A percentile compares a stretch with the other conserved stretches of the same genome.
These are phyloP conservation scores for Vanderwaltozyma polyspora DNA, from an alignment of 805 yeast genomes.

Conservation along the genomic window DNA sequence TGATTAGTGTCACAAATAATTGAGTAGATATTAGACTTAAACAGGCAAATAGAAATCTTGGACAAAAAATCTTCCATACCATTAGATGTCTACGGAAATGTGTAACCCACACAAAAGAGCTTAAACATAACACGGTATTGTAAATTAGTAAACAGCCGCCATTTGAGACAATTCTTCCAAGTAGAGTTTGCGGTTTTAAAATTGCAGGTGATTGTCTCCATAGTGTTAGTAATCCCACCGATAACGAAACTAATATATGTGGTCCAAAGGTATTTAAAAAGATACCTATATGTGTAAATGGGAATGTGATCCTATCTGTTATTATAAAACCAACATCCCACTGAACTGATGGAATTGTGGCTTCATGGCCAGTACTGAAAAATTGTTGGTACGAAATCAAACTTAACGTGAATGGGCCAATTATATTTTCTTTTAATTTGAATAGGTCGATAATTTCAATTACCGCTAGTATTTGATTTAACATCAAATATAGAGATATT, in stretches of 20 bases:
- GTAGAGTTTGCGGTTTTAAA: constrained; percentile 57
- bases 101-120: constrained; percentile 74
- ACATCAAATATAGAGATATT: constrained; percentile 54
- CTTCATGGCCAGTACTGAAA: constrained; percentile 93
- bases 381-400: constrained; percentile 71
- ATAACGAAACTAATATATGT: constrained; percentile 56
- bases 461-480: constrained; percentile 64
- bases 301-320: constrained; percentile 61
- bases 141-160: constrained; percentile 58
- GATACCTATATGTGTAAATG: constrained; percentile 74
- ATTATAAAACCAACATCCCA: constrained; percentile 92
- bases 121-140: constrained; percentile 56
- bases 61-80: constrained; percentile 99
- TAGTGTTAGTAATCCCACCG: constrained; percentile 60
- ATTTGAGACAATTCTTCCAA: constrained; percentile 61
- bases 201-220: constrained; percentile 73
- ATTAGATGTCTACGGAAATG: constrained; percentile 85
- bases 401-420: constrained; percentile 66
- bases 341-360: constrained; percentile 84
- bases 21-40: constrained; percentile 48
- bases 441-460: constrained; percentile 64
- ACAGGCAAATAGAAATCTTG: constrained; percentile 82
- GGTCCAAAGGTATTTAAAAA: constrained; percentile 80
- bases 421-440: constrained; percentile 52
- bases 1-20: constrained; percentile 39